These are phyloP conservation scores for Ramaria sp. DNA, from an alignment of 768 basidiomycete genomes.

Conservation along the genomic window DNA sequence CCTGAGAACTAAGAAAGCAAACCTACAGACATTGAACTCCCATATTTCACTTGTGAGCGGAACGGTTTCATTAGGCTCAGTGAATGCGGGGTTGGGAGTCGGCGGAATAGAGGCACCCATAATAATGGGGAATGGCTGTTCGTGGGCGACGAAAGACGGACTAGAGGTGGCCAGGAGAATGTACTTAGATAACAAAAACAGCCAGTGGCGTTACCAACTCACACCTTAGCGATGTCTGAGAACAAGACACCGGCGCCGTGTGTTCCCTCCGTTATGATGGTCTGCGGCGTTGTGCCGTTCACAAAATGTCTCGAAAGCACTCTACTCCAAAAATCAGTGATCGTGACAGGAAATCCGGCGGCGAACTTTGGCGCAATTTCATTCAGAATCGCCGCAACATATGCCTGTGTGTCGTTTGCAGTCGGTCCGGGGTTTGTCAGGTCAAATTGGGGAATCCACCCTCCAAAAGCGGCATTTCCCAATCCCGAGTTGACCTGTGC, in stretches of 20 bases:
- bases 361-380: slow-evolving; percentile 22
- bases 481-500: slow-evolving; percentile 10
- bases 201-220: slow-evolving; percentile 11
- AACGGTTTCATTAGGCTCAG: slow-evolving; percentile 15
- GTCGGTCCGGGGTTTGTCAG: slow-evolving; percentile 15
- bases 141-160: slow-evolving; percentile 21
- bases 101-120: slow-evolving; percentile 19
- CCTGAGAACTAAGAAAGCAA: neutral
- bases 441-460: slow-evolving; percentile 22
- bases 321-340: slow-evolving; percentile 21
- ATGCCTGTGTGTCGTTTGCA: slow-evolving; percentile 12
- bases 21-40: slow-evolving; percentile 23
- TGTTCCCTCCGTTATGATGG: slow-evolving; percentile 19
- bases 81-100: slow-evolving; percentile 17
- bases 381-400: slow-evolving; percentile 14
- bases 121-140: slow-evolving; percentile 31
- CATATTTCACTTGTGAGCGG: slow-evolving; percentile 24
- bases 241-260: slow-evolving; percentile 27
- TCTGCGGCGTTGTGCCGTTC: slow-evolving; percentile 25
- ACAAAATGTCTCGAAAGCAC: slow-evolving; percentile 26
- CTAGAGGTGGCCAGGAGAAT: slow-evolving; percentile 12
- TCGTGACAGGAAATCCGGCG: slow-evolving; percentile 21
- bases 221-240: slow-evolving; percentile 24
- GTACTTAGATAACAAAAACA: neutral
- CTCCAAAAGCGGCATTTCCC: slow-evolving; percentile 13